Base-by-base conservation (phyloP, 306 rosid species). In the Carpinus viminea region DNA sequence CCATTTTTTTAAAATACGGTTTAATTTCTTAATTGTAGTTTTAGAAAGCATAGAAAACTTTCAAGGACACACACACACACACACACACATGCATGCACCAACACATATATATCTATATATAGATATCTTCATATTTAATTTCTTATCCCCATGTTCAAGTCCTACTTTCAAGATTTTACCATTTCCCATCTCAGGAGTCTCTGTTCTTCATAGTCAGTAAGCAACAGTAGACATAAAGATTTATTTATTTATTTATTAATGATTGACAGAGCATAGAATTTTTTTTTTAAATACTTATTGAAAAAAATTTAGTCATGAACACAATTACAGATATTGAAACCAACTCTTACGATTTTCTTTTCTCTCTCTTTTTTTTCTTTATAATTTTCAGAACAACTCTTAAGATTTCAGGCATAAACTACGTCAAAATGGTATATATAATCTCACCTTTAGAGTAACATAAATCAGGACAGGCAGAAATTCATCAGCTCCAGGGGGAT, bases 391-490 rank as follows among this genome's bases (percentile, higher is more conserved):
- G 1, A 18, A 68, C 18, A 38, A 68, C 28, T 8, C 34, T 15
- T 1, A 18, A 38, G 6, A 43, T 18, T 36, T 9, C 16, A 10
- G 1, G 1, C 1, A 68, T 68, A 73, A 26, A 73, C 34, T 0
- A 52, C 16, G 64, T 34, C 17, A 73, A n/a, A 65, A 82, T 53
- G 4, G 4, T 68, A 65, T 55, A 62, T 28, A 12, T 73, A n/a
- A 48, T 4, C 72, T 53, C 82, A 86, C 92, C 92, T 89, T 96
- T 82, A 96, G 57, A 36, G 98, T 96, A 78, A 96, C 99, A 75
- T 87, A 96, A 65, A 96, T 96, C 68, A 96, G 90, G 83, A 96
- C 98, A 11, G 99, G 99, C 88, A 96, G 98, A 79, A 96, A 96
- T 73, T 96, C 99, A 75, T 96, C 99, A 79, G 99, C 99, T 82